These are phyloP conservation scores for Herpetospermum pedunculosum DNA, from an alignment of 306 rosid species.

Conservation along the genomic window DNA sequence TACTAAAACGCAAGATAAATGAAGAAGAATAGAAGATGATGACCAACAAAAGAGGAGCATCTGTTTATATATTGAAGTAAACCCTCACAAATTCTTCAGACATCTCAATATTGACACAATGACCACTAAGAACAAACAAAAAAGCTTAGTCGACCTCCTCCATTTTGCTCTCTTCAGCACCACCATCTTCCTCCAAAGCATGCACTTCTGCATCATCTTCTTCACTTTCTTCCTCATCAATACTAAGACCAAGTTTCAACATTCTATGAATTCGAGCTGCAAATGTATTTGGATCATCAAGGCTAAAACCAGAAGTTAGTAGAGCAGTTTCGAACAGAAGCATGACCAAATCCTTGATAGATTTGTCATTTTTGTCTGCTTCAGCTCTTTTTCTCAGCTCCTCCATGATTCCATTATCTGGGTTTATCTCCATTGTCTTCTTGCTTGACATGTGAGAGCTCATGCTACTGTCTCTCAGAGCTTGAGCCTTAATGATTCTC, in stretches of 20 bases:
- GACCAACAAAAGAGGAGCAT: not conserved
- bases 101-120: not conserved
- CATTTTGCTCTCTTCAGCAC: conserved; percentile 63
- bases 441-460: conserved; percentile 55
- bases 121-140: too few relatives aligned
- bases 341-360: conserved; percentile 52
- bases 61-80: not conserved
- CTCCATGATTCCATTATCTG: conserved; percentile 66
- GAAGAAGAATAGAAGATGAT: not conserved
- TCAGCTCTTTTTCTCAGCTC: conserved; percentile 58
- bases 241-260: conserved; percentile 59
- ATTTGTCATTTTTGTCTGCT: conserved; percentile 52
- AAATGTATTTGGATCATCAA: conserved; percentile 60
- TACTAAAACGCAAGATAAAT: too few relatives aligned
- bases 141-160: conserved; percentile 61
- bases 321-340: conserved; percentile 55
- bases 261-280: conserved; percentile 56
- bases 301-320: conserved; percentile 60
- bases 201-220: conserved; percentile 61
- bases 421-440: conserved; percentile 73
- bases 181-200: conserved; percentile 44
- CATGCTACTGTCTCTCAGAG: conserved; percentile 62
- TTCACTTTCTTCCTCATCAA: conserved; percentile 38
- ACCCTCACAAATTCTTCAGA: not conserved
- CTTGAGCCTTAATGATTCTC: conserved; percentile 68